phyloP scores from a whole-genome alignment of 2,329 filamentous ascomycete species.

The Alternaria infectoria region DNA sequence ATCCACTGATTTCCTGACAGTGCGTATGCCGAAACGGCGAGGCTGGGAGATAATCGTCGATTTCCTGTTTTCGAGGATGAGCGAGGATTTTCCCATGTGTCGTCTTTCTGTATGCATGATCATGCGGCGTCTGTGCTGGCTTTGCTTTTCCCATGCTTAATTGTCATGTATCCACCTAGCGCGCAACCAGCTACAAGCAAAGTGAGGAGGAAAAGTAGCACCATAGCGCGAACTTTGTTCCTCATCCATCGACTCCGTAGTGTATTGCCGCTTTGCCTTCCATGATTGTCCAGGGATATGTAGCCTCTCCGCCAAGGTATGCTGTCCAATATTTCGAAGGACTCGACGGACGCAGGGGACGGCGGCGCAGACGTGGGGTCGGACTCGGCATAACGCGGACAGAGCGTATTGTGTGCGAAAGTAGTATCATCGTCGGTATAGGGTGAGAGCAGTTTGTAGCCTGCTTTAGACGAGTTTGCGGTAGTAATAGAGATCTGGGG shows the following conservation, averaged over 20 bases:
- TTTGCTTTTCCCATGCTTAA: conserved; percentile 22
- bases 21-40: not conserved
- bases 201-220: conserved; percentile 25
- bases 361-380: conserved; percentile 41
- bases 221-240: conserved; percentile 26
- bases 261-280: not conserved
- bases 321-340: conserved; percentile 42
- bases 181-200: conserved; percentile 28
- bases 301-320: conserved; percentile 42
- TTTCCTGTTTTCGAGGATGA: not conserved
- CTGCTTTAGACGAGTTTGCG: conserved; percentile 20
- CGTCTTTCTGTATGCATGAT: not conserved
- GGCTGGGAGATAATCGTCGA: not conserved
- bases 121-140: not conserved
- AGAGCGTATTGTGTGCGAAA: conserved; percentile 35
- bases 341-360: conserved; percentile 44
- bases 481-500: conserved; percentile 25
- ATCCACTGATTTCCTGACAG: not conserved
- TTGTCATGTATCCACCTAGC: conserved; percentile 26
- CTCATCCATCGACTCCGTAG: conserved; percentile 24
- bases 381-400: conserved; percentile 41
- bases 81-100: not conserved
- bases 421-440: conserved; percentile 35
- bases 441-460: conserved; percentile 35
- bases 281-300: conserved; percentile 16